Base-by-base conservation (phyloP, 306 rosid species). In the Lablab purpureus region DNA sequence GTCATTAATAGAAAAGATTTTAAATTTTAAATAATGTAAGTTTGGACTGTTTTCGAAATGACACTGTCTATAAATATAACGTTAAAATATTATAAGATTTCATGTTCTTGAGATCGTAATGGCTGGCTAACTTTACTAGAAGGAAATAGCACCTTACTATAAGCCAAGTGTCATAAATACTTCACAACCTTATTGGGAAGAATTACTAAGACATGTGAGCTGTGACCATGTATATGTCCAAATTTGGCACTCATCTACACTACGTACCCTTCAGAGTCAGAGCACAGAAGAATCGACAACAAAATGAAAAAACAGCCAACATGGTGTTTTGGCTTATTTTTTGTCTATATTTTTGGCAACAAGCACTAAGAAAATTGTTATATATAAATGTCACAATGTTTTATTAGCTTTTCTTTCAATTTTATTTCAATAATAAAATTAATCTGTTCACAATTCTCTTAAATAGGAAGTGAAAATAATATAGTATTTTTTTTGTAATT, bases 161-260 rank as follows among this genome's bases (percentile, higher is more conserved):
- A 17, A 19, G 74, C 78, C 82, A 40, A 62, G 34, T 28, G 58
- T 62, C 60, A 62, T 82, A 62, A 82, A 60, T 76, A 62, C 40
- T 10, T 41, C 14, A 51, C 62, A 79, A 64, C 73, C 27, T 25
- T 37, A 49, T 50, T 52, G 52, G 46, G 79, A 77, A 81, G 67
- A 71, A 64, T 64, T 10, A 64, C 76, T 64, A 46, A 74, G 75
- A 70, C 85, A 82, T 47, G 59, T 69, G 74, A 27, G n/a, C 23
- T 74, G 86, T 82, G 86, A 81, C 27, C 74, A 71, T 36, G 46
- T 23, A 79, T 51, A 4, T 28, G 72, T 85, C 85, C 86, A 81
- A 55, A 45, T 81, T 45, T 18, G 58, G 73, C 76, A 19, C 63
- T 83, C 46, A 27, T 37, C 15, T 37, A 73, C 67, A 19, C 17